Conservation (phyloP, 306 rosid genomes). For the Vigna mungo region DNA sequence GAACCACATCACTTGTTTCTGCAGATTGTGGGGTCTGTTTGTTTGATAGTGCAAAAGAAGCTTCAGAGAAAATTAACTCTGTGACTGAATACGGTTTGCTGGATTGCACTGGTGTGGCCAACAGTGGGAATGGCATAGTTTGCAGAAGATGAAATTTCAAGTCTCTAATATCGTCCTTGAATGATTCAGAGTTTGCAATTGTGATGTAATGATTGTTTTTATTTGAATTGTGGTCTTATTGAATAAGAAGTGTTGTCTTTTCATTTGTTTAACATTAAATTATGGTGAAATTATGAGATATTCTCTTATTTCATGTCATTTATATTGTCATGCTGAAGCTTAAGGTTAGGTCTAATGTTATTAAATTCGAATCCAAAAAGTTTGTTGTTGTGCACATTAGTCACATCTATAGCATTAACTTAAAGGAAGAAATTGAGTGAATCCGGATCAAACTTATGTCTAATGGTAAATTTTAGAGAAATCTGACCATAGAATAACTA, state of each 20-base stretch:
- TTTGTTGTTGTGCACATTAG: no score
- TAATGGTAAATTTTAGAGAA: no score
- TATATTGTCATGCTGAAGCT: no score
- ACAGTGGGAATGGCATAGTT: conserved; percentile 78
- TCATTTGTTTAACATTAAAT: not conserved
- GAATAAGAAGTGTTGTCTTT: conserved; percentile 17
- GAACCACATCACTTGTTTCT: conserved; percentile 74
- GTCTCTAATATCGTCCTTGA: not conserved
- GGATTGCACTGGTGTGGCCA: conserved; percentile 65
- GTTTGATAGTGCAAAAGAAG: conserved; percentile 52
- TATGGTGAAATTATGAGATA: no score
- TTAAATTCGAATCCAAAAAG: no score
- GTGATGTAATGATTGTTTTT: not conserved
- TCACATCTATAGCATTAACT: no score
- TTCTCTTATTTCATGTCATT: no score
- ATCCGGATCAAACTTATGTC: no score
- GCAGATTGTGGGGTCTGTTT: conserved; percentile 64
- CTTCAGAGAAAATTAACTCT: conserved; percentile 27
- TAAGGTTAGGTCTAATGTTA: no score
- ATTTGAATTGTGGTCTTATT: not conserved
- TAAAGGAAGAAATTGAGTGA: no score
- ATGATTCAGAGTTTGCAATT: not conserved
- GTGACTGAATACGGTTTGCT: conserved; percentile 51
- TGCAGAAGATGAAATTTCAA: conserved; percentile 59
- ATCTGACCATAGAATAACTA: no score